Conservation (phyloP, 2,329 filamentous ascomycete species). For the Aureobasidium subglaciale region DNA sequence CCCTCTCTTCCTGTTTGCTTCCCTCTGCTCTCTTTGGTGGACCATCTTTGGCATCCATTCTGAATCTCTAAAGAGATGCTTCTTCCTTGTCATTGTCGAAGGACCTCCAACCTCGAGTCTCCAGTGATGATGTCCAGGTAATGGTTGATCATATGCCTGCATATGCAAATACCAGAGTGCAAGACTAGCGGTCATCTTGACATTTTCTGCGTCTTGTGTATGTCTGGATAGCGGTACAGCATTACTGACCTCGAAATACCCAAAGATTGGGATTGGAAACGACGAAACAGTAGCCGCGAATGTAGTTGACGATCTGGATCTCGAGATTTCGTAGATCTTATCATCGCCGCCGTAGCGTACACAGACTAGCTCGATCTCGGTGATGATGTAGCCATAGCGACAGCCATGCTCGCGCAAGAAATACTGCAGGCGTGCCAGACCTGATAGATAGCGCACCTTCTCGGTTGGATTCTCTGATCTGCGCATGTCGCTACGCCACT, state of each 20-base stretch:
- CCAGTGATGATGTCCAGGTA: constrained; percentile 55
- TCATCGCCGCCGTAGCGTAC: constrained; percentile 64
- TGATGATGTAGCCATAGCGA: constrained; percentile 93
- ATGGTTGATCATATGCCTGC: constrained; percentile 56
- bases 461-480: constrained; percentile 70
- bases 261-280: constrained; percentile 63
- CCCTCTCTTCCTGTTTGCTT: neutral
- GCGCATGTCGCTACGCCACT: constrained; percentile 93
- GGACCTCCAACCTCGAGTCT: constrained; percentile 38
- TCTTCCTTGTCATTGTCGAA: constrained; percentile 63
- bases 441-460: constrained; percentile 81
- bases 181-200: constrained; percentile 60
- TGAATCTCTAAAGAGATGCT: constrained; percentile 61
- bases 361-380: constrained; percentile 88
- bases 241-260: constrained; percentile 69
- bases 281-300: constrained; percentile 20
- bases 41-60: constrained; percentile 76
- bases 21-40: constrained; percentile 44
- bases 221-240: constrained; percentile 48
- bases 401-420: constrained; percentile 90
- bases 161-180: constrained; percentile 74
- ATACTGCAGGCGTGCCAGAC: constrained; percentile 77
- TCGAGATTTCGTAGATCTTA: constrained; percentile 17
- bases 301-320: neutral
- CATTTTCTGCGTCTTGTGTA: constrained; percentile 26